Evolutionary conservation across 352 stramenopile species (phyloP), one percentile per base, ranked within the genome.

Genomic region (Peronospora belbahrii): DNA sequence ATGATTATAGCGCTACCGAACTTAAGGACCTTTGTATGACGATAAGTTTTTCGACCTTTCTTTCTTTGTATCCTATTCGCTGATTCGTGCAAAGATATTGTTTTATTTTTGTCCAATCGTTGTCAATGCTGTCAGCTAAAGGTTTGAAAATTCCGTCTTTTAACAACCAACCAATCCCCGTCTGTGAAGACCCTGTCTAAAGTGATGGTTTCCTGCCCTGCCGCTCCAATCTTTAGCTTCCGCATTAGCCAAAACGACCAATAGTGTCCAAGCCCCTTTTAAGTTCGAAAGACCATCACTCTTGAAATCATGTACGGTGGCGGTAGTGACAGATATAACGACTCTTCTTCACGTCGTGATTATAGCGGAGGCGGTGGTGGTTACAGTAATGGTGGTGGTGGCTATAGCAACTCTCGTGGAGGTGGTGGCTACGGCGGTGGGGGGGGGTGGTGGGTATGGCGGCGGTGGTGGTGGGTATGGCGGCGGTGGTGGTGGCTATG

Each of bases 331-430:
- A 66, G 75, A 56, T 71, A 87, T 63, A 63, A 57, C 52, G 75
- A 90, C 49, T 88, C 74, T 49, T 90, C 75, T 30, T 88, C 75
- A 44, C 78, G 75, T 58, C 75, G 74, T 20, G 74, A 80, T 50
- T 76, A 82, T 39, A 62, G 67, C 36, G 54, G 63, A n/a, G 38
- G 65, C 49, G 48, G 61, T 13, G 54, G 30, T 19, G n/a, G 37
- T 18, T 48, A 38, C 7, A 38, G 52, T 40, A 55, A 58, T 27
- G 57, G 59, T 34, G 52, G 64, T 27, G 59, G 52, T 19, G 35
- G 56, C 17, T 24, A 56, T 13, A 43, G 59, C n/a, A 61, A 67
- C 8, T n/a, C n/a, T n/a, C n/a, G 67, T 31, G 50, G 57, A 19
- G 48, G 64, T 20, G 65, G 58, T 28, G 54, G 62, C 36, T 61